Evolutionary conservation across 805 yeast species (phyloP).

Genomic region (Zygosaccharomyces siamensis): DNA sequence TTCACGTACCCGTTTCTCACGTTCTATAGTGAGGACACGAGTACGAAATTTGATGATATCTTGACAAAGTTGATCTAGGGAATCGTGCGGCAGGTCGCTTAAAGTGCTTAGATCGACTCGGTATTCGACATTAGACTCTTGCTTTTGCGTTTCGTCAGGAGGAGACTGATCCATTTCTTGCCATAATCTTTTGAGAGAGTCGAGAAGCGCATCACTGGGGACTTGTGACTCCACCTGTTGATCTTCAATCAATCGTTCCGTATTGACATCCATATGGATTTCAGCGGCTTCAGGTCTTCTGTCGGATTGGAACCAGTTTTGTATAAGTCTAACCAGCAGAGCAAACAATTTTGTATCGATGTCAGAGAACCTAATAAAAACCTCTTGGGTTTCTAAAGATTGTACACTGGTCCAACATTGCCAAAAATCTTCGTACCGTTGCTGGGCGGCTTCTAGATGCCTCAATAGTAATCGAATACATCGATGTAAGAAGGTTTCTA

Average conservation of each 20-base stretch:
- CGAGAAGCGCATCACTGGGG: constrained; percentile 4
- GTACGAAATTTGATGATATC: constrained; percentile 55
- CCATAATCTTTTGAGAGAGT: background rate
- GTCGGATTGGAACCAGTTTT: background rate
- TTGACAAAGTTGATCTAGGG: constrained; percentile 33
- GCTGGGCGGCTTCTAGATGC: constrained; percentile 2
- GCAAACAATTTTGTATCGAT: constrained; percentile 5
- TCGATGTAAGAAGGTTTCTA: constrained; percentile 14
- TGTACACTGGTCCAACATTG: constrained; percentile 17
- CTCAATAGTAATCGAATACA: constrained; percentile 3
- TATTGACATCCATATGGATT: constrained; percentile 22
- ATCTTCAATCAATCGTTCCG: constrained; percentile 16
- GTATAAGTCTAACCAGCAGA: constrained; percentile 5
- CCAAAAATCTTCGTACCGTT: constrained; percentile 4
- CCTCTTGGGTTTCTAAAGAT: constrained; percentile 16
- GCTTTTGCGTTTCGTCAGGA: background rate
- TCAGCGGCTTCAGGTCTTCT: constrained; percentile 3
- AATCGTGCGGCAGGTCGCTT: constrained; percentile 29
- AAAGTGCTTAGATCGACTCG: constrained; percentile 27
- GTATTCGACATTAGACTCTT: constrained; percentile 15
- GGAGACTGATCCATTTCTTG: background rate
- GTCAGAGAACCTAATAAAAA: constrained; percentile 17
- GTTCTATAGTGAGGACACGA: constrained; percentile 49
- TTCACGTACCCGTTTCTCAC: constrained; percentile 45
- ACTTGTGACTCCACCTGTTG: background rate